Base-by-base conservation (phyloP, 768 basidiomycete genomes). In the Mycena galericulata region DNA sequence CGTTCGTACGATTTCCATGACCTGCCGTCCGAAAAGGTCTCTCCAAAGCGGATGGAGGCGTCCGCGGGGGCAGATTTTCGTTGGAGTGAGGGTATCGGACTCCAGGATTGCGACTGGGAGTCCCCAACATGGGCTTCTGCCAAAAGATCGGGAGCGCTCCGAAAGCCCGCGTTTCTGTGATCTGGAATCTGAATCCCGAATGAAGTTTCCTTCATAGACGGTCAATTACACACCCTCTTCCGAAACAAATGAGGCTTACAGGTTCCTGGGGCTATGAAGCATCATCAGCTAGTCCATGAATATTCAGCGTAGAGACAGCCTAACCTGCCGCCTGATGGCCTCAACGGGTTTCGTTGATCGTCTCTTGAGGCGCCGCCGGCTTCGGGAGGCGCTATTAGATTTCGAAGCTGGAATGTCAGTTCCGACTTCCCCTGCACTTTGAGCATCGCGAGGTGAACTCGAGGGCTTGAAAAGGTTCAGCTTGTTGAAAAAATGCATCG, bases 401-500 rank as follows among this genome's bases (percentile, higher is more conserved):
- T 36, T 17, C 26, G 54, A 43, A n/a, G 30, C 20, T 12, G 27
- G 57, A 11, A 36, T 3, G 26, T 43, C n/a, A 27, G 51, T 49
- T 38, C 57, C 67, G 30, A 40, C 45, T 59, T 59, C 45, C 38
- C 45, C 62, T 20, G 34, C 36, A 41, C 46, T 59, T 24, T 67
- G 58, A 14, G 46, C 69, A 9, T 73, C 75, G 46, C 18, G 74
- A 56, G 67, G 75, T 47, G 46, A 73, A 36, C 29, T 61, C 59
- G 49, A 77, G 55, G 70, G 73, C 54, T 67, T 77, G 75, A 68
- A 79, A 68, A 73, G 68, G 67, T 65, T 36, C 34, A 36, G 14
- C 34, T 36, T 36, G 34, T 36, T 75, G 62, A 62, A 60, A 66
- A 70, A 70, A 72, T 61, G 75, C 76, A 75, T 77, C n/a, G 36